These are phyloP conservation scores for Coemansia furcata DNA, from an alignment of 192 early-diverging fungal genomes.

Conservation along the genomic window DNA sequence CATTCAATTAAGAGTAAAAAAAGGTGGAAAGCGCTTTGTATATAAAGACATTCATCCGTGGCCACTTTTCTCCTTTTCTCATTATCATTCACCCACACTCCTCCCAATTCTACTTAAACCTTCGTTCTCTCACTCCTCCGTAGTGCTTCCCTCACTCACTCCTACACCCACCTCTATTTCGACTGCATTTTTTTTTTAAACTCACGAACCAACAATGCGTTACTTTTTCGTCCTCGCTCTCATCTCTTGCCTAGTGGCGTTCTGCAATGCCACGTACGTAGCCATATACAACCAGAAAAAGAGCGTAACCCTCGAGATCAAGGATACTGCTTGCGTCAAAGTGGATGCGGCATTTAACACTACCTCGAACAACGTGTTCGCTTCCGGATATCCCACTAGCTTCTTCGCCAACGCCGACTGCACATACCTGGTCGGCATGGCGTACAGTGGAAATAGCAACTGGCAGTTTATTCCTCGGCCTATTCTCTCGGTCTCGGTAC, in stretches of 20 bases:
- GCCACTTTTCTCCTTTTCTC: background rate
- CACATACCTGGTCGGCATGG: background rate
- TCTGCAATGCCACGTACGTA: background rate
- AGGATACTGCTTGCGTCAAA: background rate
- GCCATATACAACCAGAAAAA: background rate
- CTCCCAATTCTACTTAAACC: background rate
- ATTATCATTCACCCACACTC: background rate
- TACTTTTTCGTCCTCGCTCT: background rate
- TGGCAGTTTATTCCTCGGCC: slow-evolving; percentile 1
- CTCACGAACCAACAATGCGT: background rate
- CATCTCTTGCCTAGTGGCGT: background rate
- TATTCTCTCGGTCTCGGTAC: background rate
- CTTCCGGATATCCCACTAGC: background rate
- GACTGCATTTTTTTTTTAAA: background rate
- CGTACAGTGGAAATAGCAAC: background rate
- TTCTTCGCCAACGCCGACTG: slow-evolving; percentile 1
- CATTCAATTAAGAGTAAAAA: background rate
- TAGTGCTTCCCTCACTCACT: no score
- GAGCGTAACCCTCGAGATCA: background rate
- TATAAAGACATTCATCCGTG: background rate
- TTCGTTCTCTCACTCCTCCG: background rate
- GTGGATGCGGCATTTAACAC: background rate
- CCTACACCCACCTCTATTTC: background rate
- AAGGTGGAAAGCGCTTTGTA: background rate
- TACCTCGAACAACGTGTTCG: background rate